Evolutionary conservation across 306 rosid genomes (phyloP), one percentile per base, ranked within the genome.

Genomic region (Citrullus mucosospermus): DNA sequence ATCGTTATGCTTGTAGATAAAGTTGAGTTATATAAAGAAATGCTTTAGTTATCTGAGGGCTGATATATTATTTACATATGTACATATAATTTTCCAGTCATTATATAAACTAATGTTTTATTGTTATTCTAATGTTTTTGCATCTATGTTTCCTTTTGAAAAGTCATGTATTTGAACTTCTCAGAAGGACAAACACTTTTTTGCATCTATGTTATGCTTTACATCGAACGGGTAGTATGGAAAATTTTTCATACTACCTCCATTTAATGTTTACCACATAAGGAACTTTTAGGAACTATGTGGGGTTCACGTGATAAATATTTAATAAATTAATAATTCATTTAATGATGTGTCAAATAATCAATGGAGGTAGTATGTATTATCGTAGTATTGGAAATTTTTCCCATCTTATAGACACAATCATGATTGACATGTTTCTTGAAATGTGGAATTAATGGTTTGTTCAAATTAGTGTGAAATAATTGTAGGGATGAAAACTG

Each of bases 1-100:
- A 73, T 51, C 11, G 44, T 51, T 73, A 17, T 51, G 77, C 28
- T 73, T 73, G 77, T 73, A 73, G 61, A 73, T 73, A 51, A 73
- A 51, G 25, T 51, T 73, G 77, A 73, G 76, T 25, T 71, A 25
- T 68, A 68, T 68, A 68, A 43, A 71, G 61, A 73, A 73, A 55
- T 16, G 44, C 61, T 73, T 13, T 25, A 53, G 56, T 70, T 69
- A 69, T 69, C 11, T 5, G 56, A 70, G 57, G 57, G 41, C 60
- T 73, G 61, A 51, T 73, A 48, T 48, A 73, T 73, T 73, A 50
- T 28, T 72, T 50, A 30, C 25, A 32, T 73, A 73, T 73, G 61
- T 73, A 51, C 77, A 73, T 73, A 73, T 73, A 51, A 73, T 28
- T 51, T 73, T 73, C 77, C 0, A 4, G n/a, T 73, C 5, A 32